Evolutionary conservation across 371 early-diverging fungal species (phyloP).

Genomic region (Syncephalastrum sp.): DNA sequence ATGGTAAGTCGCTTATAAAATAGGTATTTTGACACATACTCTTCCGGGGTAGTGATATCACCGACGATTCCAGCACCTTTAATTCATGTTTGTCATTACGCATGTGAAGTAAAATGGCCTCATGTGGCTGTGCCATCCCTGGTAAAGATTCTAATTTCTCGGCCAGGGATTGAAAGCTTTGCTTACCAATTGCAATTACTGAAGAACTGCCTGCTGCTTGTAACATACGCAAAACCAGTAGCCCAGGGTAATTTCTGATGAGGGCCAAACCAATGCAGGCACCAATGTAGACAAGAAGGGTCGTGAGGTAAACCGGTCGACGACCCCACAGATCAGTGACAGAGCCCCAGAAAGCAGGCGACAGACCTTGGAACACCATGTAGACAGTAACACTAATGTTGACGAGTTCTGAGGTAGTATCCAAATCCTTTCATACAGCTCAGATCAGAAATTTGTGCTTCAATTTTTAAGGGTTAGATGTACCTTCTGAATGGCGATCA

Average conservation of each 20-base stretch:
- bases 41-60: slow-evolving; percentile 48
- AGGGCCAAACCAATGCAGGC: slow-evolving; percentile 61
- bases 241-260: slow-evolving; percentile 40
- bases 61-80: slow-evolving; percentile 22
- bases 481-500: slow-evolving; percentile 17
- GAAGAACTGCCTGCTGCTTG: slow-evolving; percentile 65
- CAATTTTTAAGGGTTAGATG: neutral
- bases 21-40: slow-evolving; percentile 16
- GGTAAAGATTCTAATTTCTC: slow-evolving; percentile 13
- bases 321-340: slow-evolving; percentile 62
- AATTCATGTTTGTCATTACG: no score
- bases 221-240: slow-evolving; percentile 57
- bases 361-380: slow-evolving; percentile 34
- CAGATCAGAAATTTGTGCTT: neutral
- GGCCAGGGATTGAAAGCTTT: neutral
- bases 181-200: slow-evolving; percentile 53
- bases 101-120: no score
- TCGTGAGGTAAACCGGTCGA: slow-evolving; percentile 56
- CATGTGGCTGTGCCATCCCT: slow-evolving; percentile 15
- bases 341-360: slow-evolving; percentile 61
- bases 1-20: neutral
- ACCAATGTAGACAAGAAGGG: slow-evolving; percentile 53
- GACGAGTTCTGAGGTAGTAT: slow-evolving; percentile 19
- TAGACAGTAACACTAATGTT: slow-evolving; percentile 30
- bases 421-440: slow-evolving; percentile 18